Base-by-base conservation (phyloP, 768 basidiomycete genomes). In the Mycena metata region DNA sequence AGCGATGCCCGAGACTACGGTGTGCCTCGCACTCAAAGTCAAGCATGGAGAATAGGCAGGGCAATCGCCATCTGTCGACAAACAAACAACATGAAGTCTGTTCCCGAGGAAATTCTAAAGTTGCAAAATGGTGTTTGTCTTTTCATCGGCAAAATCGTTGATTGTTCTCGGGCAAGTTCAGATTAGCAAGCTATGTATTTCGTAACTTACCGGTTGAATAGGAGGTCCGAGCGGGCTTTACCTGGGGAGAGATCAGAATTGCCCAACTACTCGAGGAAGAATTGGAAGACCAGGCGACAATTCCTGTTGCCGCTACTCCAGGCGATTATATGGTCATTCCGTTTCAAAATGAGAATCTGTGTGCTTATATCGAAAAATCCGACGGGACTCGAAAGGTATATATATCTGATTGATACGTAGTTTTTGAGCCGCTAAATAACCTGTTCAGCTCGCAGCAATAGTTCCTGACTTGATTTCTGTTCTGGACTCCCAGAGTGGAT, bases 381-480 rank as follows among this genome's bases (percentile, higher is more conserved):
- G 76, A 82, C 69, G 78, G 80, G 47, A 54, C 56, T n/a, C 61
- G 67, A 56, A 72, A 57, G 61, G 76, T 76, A 56, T 33, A 56
- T 33, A 64, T 65, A 5, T n/a, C 21, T 57, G 21, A 15, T 46
- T 15, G 15, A 50, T 39, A 30, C 30, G 30, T 30, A 30, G 30
- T 39, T 39, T 39, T 2, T 10, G 16, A 7, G 17, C 1, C 15
- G 9, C 26, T 12, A 13, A 17, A 24, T 15, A 15, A 13, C 36
- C 24, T 35, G 6, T 51, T 4, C 35, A 86, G 83, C 78, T 88
- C 43, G 77, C 86, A 1, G 86, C 84, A 36, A 83, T 84, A 39
- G 90, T 92, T 13, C 91, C 90, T 5, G 90, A 91, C 75, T 81
- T 92, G 26, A 89, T 91, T 60, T 81, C 86, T 0, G 86, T 91